Base-by-base conservation (phyloP, 176 grass and related monocot species). In the Paspalum vaginatum region DNA sequence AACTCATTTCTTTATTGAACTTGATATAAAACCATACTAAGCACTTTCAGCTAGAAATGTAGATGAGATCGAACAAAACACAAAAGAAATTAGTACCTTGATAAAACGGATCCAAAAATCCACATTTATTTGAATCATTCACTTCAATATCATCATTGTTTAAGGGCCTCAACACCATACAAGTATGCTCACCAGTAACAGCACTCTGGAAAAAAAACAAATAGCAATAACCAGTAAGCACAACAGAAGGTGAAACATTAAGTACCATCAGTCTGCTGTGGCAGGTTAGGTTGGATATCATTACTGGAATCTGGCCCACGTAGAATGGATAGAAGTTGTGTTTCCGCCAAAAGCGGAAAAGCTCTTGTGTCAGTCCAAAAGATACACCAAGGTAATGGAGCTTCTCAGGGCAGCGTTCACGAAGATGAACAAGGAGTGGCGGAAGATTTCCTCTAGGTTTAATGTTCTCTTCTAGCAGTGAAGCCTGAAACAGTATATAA, bases 161-260 rank as follows among this genome's bases (percentile, higher is more conserved):
- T 80, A 98, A 79, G 48, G 88, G 84, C 72, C 93, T 98, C 84
- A 98, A 71, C 56, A 89, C 59, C 95, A 98, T 98, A 83, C 95
- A 98, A 5, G 95, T 93, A 80, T 95, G 95, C 58, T 98, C 95
- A 75, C 95, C 95, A 72, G 95, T 98, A 44, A 98, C 92, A 91
- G 85, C 76, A 93, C 92, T 98, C 95, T 98, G 75, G 12, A 74
- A 72, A 83, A 70, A 26, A 83, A 70, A 52, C 20, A 86, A 73
- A 64, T 14, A 76, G 7, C 62, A 78, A 71, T 65, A n/a, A n/a
- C n/a, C n/a, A n/a, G n/a, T n/a, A 73, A 79, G 76, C 12, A 67
- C 43, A 57, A 58, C 44, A 27, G 32, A 78, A 54, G 60, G 75
- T 70, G 39, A 76, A 55, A 89, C 32, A 80, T 22, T n/a, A 61